Conservation (phyloP, 345 rosid genomes). For the Heritiera littoralis region DNA sequence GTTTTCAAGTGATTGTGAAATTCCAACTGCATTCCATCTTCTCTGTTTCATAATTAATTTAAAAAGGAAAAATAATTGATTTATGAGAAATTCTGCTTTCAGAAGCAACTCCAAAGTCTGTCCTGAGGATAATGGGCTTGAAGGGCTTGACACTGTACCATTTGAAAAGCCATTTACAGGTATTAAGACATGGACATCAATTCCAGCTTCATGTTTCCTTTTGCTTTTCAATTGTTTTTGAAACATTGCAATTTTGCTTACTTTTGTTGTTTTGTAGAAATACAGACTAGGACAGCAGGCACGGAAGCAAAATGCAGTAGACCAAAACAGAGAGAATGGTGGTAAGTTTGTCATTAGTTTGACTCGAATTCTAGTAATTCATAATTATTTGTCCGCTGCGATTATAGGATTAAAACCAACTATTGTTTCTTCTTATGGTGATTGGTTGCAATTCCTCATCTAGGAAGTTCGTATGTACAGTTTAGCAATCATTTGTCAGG, state of each 20-base stretch:
- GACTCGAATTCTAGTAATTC: not conserved
- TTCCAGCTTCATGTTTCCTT: not conserved
- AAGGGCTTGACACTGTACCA: slow-evolving; percentile 94
- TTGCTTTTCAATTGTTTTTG: not conserved
- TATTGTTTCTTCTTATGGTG: not conserved
- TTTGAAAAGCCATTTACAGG: slow-evolving; percentile 96
- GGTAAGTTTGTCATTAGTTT: slow-evolving; percentile 32
- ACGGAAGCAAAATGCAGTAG: slow-evolving; percentile 41
- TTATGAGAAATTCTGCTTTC: not conserved
- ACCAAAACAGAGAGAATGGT: slow-evolving; percentile 46
- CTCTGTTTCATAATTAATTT: too few species aligned
- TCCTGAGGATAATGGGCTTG: slow-evolving; percentile 78
- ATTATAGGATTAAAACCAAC: not conserved
- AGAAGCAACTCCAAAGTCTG: slow-evolving; percentile 97
- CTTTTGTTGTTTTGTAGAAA: slow-evolving; percentile 50
- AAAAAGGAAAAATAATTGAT: not conserved
- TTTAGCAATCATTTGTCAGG: slow-evolving; percentile 20
- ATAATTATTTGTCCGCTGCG: not conserved
- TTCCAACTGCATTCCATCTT: too few species aligned
- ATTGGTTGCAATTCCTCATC: not conserved
- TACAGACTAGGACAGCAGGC: slow-evolving; percentile 81
- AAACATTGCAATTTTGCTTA: not conserved
- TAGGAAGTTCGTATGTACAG: slow-evolving; percentile 20
- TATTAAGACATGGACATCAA: slow-evolving; percentile 9
- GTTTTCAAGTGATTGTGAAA: too few species aligned